These are phyloP conservation scores for Diutina pseudorugosa DNA, from an alignment of 1,139 yeast genomes.

Conservation along the genomic window DNA sequence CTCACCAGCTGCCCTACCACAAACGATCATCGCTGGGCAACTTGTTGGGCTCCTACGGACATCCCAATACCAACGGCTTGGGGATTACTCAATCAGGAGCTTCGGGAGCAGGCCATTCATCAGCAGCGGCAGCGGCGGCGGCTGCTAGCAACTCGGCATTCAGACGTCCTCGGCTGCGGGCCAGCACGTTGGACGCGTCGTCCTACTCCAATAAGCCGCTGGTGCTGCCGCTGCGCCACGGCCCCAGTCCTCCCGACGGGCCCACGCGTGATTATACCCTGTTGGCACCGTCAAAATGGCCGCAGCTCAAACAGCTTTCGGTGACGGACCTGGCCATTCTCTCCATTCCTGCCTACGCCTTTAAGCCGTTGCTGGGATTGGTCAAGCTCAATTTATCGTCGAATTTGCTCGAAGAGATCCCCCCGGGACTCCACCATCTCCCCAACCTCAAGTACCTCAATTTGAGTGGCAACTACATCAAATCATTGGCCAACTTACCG, in stretches of 20 bases:
- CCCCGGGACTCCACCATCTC: constrained; percentile 40
- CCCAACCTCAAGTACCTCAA: constrained; percentile 40
- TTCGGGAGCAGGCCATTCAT: not conserved
- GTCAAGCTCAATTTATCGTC: constrained; percentile 48
- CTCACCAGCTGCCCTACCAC: constrained; percentile 7
- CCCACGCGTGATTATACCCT: constrained; percentile 9
- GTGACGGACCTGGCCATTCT: constrained; percentile 43
- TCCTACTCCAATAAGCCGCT: not conserved
- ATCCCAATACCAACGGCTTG: not conserved
- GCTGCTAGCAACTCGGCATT: not conserved
- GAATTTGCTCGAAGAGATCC: constrained; percentile 37
- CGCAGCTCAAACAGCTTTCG: constrained; percentile 41
- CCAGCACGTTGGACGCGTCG: constrained; percentile 4
- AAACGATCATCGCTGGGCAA: not conserved
- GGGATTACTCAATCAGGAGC: not conserved
- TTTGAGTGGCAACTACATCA: constrained; percentile 41
- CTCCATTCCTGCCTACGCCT: constrained; percentile 29
- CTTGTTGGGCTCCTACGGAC: not conserved
- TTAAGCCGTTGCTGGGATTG: constrained; percentile 36
- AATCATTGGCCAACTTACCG: constrained; percentile 17
- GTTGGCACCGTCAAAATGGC: constrained; percentile 39
- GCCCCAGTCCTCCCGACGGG: not conserved
- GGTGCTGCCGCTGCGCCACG: not conserved
- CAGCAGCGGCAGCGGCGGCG: not conserved
- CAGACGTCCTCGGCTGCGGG: constrained; percentile 4